phyloP scores from a whole-genome alignment of 306 rosid species.

The Malus asiatica region DNA sequence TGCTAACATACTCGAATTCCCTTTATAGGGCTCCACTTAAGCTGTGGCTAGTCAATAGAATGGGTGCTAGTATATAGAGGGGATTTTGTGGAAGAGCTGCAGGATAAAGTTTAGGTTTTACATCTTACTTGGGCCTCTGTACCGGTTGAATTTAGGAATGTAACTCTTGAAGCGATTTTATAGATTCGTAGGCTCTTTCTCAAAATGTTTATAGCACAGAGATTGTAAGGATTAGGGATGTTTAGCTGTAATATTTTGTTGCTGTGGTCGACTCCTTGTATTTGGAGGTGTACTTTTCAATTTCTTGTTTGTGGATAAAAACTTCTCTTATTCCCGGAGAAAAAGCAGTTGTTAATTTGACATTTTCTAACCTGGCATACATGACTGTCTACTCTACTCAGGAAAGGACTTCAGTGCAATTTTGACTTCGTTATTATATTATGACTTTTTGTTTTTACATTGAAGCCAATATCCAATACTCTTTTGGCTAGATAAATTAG shows the following conservation, averaged over 20 bases:
- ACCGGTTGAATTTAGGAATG: background rate
- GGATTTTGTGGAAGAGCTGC: background rate
- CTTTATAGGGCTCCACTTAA: background rate
- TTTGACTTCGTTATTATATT: background rate
- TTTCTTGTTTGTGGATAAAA: background rate
- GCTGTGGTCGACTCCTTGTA: background rate
- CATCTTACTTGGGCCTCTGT: background rate
- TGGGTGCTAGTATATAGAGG: background rate
- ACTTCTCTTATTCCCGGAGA: background rate
- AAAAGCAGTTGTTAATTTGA: background rate
- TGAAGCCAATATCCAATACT: background rate
- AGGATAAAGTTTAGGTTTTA: background rate
- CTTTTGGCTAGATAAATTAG: background rate
- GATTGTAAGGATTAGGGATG: background rate
- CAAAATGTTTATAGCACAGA: background rate
- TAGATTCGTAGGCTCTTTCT: background rate
- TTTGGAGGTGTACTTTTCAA: background rate
- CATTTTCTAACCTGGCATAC: background rate
- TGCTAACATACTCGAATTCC: background rate
- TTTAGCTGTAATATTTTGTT: background rate
- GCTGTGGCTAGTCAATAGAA: background rate
- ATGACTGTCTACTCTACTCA: background rate
- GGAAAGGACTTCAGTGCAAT: background rate
- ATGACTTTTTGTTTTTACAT: background rate
- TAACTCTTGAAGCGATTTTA: background rate